Evolutionary conservation across 1,284 basidiomycete genomes (phyloP).

Genomic region (Ustilago esculenta): DNA sequence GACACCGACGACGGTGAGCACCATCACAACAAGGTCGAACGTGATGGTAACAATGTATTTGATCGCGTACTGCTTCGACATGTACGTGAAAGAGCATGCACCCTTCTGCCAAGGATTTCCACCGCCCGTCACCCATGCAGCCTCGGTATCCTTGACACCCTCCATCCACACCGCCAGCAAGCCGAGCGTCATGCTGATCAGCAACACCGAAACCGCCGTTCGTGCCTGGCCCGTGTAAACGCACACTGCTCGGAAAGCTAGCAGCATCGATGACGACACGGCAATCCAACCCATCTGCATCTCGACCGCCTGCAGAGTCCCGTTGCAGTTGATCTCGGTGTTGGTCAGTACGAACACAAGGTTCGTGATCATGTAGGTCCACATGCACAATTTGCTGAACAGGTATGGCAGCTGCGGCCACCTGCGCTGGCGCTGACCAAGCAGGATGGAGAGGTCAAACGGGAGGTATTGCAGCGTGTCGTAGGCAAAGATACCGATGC

Average conservation of each 20-base stretch:
- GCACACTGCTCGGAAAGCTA: constrained; percentile 46
- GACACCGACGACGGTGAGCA: constrained; percentile 51
- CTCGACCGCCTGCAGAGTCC: constrained; percentile 30
- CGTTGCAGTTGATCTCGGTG: constrained; percentile 36
- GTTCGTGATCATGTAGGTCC: constrained; percentile 24
- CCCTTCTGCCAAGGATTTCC: constrained; percentile 46
- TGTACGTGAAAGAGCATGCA: constrained; percentile 26
- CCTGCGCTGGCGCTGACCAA: constrained; percentile 22
- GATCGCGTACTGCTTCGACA: constrained; percentile 33
- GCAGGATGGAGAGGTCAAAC: constrained; percentile 31
- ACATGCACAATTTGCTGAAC: constrained; percentile 33
- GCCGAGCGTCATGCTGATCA: constrained; percentile 36
- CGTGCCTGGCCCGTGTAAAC: constrained; percentile 32
- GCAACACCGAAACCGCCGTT: constrained; percentile 18
- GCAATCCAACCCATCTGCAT: constrained; percentile 46
- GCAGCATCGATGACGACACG: constrained; percentile 26
- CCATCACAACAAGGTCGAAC: constrained; percentile 44
- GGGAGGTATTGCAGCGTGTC: constrained; percentile 22
- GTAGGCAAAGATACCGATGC: constrained; percentile 33
- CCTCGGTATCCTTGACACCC: constrained; percentile 37
- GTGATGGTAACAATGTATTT: constrained; percentile 49
- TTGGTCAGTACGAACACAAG: constrained; percentile 16
- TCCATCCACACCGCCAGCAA: constrained; percentile 51
- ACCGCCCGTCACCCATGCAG: constrained; percentile 24
- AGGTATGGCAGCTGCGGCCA: constrained; percentile 43